These are phyloP conservation scores for Jaapia argillacea DNA, from an alignment of 768 basidiomycete species.

Conservation along the genomic window DNA sequence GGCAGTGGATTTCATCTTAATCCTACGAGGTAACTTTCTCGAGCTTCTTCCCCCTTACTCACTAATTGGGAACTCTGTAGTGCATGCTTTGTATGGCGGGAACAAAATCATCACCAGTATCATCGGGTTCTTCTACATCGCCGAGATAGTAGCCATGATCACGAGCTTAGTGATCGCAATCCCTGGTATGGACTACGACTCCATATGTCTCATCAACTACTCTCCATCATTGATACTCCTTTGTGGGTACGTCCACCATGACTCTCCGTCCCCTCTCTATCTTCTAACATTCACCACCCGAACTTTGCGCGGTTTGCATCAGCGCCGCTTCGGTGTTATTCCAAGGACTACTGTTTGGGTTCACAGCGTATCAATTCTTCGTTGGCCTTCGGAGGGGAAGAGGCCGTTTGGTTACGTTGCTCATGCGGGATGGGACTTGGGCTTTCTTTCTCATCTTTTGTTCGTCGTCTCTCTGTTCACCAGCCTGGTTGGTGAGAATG, in stretches of 20 bases:
- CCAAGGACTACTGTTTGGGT: constrained; percentile 20
- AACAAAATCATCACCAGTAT: not conserved
- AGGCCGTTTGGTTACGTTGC: constrained; percentile 27
- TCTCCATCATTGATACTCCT: not conserved
- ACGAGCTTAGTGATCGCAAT: not conserved
- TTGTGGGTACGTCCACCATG: not conserved
- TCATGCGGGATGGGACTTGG: constrained; percentile 37
- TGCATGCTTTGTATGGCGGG: constrained; percentile 4
- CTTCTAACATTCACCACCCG: constrained; percentile 18
- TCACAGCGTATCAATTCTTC: constrained; percentile 27
- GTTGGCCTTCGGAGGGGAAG: constrained; percentile 23
- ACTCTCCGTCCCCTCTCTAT: not conserved
- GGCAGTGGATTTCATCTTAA: constrained; percentile 28
- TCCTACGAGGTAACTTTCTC: constrained; percentile 22
- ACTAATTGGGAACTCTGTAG: constrained; percentile 21
- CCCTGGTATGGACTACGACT: not conserved
- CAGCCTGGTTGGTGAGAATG: not conserved
- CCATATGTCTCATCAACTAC: not conserved
- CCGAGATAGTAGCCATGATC: constrained; percentile 2
- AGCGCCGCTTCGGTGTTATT: not conserved
- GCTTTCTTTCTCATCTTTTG: constrained; percentile 31
- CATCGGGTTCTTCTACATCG: not conserved
- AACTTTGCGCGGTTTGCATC: constrained; percentile 24
- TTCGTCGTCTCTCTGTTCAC: constrained; percentile 9
- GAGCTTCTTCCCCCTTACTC: constrained; percentile 20